Evolutionary conservation across 495 filamentous ascomycete species (phyloP), one percentile per base, ranked within the genome.

Genomic region (Terfezia claveryi): DNA sequence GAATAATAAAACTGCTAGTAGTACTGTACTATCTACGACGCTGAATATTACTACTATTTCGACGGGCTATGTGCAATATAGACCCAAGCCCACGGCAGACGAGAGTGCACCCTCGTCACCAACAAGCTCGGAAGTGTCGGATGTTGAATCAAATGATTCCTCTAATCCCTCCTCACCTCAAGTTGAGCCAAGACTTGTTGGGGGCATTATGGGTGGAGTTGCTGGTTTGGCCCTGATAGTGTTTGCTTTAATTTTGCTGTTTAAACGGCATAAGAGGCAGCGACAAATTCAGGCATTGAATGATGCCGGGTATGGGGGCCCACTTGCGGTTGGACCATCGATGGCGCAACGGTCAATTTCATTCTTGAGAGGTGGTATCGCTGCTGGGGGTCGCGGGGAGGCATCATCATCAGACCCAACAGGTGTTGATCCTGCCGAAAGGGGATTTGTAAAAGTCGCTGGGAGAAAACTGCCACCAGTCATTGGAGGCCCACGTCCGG

Each of bases 231-330:
- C 64, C 7, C 56, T 66, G 53, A 32, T 66, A 37, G 50, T 65
- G 17, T 50, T 65, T 51, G 59, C 57, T 20, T 51, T 65, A 16
- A 38, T 65, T 17, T 62, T 56, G 53, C 44, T 61, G 14, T 7
- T 65, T 23, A 65, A 52, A 16, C 62, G 59, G 36, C 55, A 64
- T 37, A 65, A 59, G 38, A 52, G 36, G 27, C 36, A 49, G 9
- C 37, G 52, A 53, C 57, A 49, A 3, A 54, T 55, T 27, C 50
- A 56, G 41, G 55, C 53, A 49, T 58, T 49, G 49, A 59, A 64
- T 54, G 62, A 65, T 36, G 63, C 63, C 32, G 63, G 59, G 52
- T 65, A 65, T 62, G 63, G 62, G 36, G 62, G 59, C 4, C 62
- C 63, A 14, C 27, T 62, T 27, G 46, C 41, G 12, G 36, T 41